Conservation (phyloP, 164 flowering plant genomes). For the Vitis rupestris region DNA sequence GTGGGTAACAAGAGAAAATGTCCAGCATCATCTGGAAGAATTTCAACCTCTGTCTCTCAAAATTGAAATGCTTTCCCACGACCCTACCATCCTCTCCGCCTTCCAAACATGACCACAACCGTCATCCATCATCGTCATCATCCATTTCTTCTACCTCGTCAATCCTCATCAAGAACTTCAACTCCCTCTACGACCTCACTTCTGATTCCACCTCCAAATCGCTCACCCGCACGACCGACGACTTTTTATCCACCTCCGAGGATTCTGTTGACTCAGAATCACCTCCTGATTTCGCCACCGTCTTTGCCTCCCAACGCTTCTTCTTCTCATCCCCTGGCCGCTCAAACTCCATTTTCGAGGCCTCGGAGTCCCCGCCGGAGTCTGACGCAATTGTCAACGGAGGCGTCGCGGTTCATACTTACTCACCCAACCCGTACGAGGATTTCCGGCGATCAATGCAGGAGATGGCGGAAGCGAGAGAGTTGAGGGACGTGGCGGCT, state of each 20-base stretch:
- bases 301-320: constrained; percentile 73
- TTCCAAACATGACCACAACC: constrained; percentile 15
- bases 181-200: constrained; percentile 41
- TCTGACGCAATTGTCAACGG: constrained; percentile 24
- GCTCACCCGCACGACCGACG: constrained; percentile 12
- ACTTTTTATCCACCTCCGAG: constrained; percentile 11
- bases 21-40: constrained; percentile 40
- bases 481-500: constrained; percentile 18
- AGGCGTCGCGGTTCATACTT: constrained; percentile 48
- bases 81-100: not conserved
- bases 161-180: constrained; percentile 39
- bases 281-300: constrained; percentile 52
- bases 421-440: constrained; percentile 48
- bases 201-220: constrained; percentile 22
- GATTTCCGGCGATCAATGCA: constrained; percentile 56
- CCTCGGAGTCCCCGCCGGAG: constrained; percentile 13
- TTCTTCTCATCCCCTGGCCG: constrained; percentile 85
- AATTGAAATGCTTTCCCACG: constrained; percentile 34
- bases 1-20: constrained; percentile 23
- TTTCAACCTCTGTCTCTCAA: constrained; percentile 52
- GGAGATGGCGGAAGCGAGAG: constrained; percentile 52
- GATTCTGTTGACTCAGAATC: constrained; percentile 21
- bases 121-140: not conserved
- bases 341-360: constrained; percentile 71
- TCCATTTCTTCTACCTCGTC: constrained; percentile 13